Evolutionary conservation across 495 filamentous ascomycete species (phyloP).

Genomic region (Trichocladium uniseriatum): DNA sequence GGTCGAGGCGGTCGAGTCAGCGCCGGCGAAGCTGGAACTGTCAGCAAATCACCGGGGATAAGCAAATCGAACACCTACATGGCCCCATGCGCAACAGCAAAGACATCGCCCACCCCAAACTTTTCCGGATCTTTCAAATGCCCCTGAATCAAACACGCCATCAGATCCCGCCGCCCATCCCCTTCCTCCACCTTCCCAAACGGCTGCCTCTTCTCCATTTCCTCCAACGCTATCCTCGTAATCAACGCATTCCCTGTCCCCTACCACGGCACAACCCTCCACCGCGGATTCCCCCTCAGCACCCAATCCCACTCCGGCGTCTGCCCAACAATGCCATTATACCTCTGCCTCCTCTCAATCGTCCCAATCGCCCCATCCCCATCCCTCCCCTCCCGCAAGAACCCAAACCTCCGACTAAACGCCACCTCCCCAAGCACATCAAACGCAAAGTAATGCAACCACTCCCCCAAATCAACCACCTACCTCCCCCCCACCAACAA

Average conservation of each 20-base stretch:
- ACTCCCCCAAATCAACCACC: constrained; percentile 42
- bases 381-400: constrained; percentile 48
- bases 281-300: constrained; percentile 40
- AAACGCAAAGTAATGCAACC: constrained; percentile 48
- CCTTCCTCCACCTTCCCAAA: constrained; percentile 35
- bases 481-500: too few relatives aligned
- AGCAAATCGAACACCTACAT: constrained; percentile 35
- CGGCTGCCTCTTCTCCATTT: constrained; percentile 37
- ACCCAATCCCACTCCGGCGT: constrained; percentile 40
- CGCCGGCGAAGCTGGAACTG: constrained; percentile 43
- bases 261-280: constrained; percentile 39
- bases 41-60: too few relatives aligned
- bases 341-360: constrained; percentile 45
- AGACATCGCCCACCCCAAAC: constrained; percentile 44
- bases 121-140: constrained; percentile 37
- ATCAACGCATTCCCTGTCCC: constrained; percentile 41
- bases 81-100: constrained; percentile 45
- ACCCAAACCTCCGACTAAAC: constrained; percentile 55
- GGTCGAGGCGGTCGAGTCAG: constrained; percentile 53
- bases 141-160: constrained; percentile 39
- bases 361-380: constrained; percentile 47
- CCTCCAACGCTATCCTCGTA: constrained; percentile 41
- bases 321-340: constrained; percentile 46
- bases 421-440: constrained; percentile 55
- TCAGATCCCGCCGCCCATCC: constrained; percentile 40